These are phyloP conservation scores for Sporopachydermia quercuum DNA, from an alignment of 805 yeast genomes.

Conservation along the genomic window DNA sequence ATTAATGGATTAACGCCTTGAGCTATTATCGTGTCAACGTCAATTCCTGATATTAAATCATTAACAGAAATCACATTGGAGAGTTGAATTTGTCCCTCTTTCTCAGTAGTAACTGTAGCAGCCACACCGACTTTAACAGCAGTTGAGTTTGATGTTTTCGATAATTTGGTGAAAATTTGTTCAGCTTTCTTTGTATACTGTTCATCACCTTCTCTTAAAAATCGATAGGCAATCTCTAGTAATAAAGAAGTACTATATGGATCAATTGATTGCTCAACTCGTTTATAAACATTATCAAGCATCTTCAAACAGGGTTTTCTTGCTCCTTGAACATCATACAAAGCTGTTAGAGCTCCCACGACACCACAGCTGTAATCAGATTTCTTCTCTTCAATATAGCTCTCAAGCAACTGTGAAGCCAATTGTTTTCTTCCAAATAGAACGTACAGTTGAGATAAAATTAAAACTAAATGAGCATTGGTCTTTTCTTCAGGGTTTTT, in stretches of 20 bases:
- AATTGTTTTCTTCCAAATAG: background rate
- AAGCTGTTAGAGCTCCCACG: background rate
- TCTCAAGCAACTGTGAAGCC: background rate
- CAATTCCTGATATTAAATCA: constrained; percentile 10
- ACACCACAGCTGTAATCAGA: background rate
- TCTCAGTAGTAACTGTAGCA: constrained; percentile 2
- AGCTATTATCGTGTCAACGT: constrained; percentile 12
- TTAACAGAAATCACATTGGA: constrained; percentile 9
- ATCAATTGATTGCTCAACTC: background rate
- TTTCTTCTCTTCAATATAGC: background rate
- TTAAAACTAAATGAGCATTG: background rate
- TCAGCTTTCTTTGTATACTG: background rate
- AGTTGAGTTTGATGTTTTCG: constrained; percentile 4
- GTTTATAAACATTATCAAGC: background rate
- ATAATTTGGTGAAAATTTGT: background rate
- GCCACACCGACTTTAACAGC: constrained; percentile 4
- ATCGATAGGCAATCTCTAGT: background rate
- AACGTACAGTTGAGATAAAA: background rate
- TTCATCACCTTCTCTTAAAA: background rate
- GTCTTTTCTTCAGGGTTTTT: background rate
- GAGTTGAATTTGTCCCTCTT: constrained; percentile 5
- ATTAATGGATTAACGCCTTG: constrained; percentile 12
- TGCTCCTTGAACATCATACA: background rate
- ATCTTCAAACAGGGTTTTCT: background rate
- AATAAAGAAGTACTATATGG: background rate